Evolutionary conservation across 305 asterid species (phyloP).

Genomic region (Striga hermonthica): DNA sequence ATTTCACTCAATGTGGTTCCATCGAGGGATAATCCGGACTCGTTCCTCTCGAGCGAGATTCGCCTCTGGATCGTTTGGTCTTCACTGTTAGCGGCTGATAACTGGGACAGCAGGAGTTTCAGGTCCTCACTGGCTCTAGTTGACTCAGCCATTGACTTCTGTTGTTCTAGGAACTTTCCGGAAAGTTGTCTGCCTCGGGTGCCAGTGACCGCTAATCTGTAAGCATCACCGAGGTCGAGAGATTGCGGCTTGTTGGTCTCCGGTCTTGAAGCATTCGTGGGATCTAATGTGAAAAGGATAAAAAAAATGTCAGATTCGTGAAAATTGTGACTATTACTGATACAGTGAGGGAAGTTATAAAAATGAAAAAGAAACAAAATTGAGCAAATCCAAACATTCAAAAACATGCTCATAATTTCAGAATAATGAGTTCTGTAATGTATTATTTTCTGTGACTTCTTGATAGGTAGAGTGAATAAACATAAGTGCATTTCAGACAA

Average conservation of each 20-base stretch:
- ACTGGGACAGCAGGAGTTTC: slow-evolving; percentile 64
- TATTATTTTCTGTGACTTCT: no score
- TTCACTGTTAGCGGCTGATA: slow-evolving; percentile 56
- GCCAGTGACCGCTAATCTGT: slow-evolving; percentile 52
- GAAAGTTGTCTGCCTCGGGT: slow-evolving; percentile 68
- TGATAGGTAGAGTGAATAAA: neutral
- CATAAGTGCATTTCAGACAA: neutral
- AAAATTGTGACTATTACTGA: no score
- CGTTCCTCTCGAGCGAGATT: slow-evolving; percentile 83
- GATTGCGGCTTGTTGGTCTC: slow-evolving; percentile 34
- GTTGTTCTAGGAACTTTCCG: slow-evolving; percentile 72
- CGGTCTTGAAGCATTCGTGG: slow-evolving; percentile 32
- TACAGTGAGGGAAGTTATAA: slow-evolving; percentile 17
- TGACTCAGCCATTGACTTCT: slow-evolving; percentile 70
- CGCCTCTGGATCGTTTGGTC: slow-evolving; percentile 67
- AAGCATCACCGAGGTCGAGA: slow-evolving; percentile 80
- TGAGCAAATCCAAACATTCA: neutral
- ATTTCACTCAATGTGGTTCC: slow-evolving; percentile 65
- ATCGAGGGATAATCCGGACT: slow-evolving; percentile 67
- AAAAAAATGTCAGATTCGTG: slow-evolving; percentile 2
- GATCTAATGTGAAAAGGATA: slow-evolving; percentile 33
- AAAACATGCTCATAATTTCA: neutral
- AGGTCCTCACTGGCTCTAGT: slow-evolving; percentile 67
- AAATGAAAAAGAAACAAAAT: neutral
- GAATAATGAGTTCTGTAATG: neutral